Base-by-base conservation (phyloP, 768 basidiomycete species). In the Phanerodontia chrysosporium region DNA sequence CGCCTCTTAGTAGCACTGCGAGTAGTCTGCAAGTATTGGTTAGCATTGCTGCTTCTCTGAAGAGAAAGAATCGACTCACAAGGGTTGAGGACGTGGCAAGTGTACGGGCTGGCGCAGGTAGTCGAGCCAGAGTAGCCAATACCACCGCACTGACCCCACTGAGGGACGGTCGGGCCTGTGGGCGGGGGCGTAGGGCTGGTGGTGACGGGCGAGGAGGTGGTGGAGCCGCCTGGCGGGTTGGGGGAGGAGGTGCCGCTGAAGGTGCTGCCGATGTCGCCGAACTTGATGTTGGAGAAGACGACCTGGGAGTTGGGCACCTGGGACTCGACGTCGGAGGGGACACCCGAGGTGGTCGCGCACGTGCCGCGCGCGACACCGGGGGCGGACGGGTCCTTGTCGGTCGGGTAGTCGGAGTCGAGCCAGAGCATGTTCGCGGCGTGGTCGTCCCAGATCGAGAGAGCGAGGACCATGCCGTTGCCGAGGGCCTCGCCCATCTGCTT, bases 271-370 rank as follows among this genome's bases (percentile, higher is more conserved):
- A 82, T 76, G 66, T 74, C 71, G 58, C 80, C 81, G 66, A 77
- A 79, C 68, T 73, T 76, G 74, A 82, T 83, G 77, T 82, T 82
- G 45, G 81, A 82, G 77, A 68, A 82, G 58, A 73, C 76, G 67
- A 83, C 81, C n/a, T 72, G 71, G 28, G 79, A 74, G 67, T 73
- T 74, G 55, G 79, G 66, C 60, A 62, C 57, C 46, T 69, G 51
- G 32, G 66, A 49, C 69, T 82, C 80, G 62, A 83, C 76, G 45
- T 77, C 73, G 12, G 68, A 65, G 55, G 82, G 81, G 5, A 65
- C 69, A 58, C 82, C 81, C 39, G 80, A 80, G 46, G 67, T 68
- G 46, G 78, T 80, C 3, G 82, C 53, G 73, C 80, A 83, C 49
- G 76, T 70, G 44, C 82, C 82, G 70, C 82, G 82, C 46, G 75